Conservation (phyloP, 257 asterid genomes). For the Petunia secreta region DNA sequence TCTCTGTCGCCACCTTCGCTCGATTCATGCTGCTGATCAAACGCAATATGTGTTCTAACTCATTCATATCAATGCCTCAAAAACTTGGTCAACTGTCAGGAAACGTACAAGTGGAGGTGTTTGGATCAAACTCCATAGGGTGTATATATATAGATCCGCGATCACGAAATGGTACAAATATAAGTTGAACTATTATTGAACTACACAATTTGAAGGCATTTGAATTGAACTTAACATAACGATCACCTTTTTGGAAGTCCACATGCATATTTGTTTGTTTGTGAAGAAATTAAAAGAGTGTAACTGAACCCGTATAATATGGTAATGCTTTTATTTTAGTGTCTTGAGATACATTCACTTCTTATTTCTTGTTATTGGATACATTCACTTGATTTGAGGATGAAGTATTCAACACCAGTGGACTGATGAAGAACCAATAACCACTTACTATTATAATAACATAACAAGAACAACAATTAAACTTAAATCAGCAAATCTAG, state of each 20-base stretch:
- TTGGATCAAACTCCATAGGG: too few species aligned
- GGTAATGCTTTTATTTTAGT: background rate
- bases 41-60: too few species aligned
- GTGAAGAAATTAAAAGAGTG: background rate
- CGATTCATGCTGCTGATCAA: too few species aligned
- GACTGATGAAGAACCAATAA: background rate
- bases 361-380: background rate
- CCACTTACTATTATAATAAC: background rate
- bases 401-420: too few species aligned
- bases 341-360: background rate
- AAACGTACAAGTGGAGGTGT: too few species aligned
- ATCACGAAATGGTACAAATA: too few species aligned
- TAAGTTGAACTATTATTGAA: too few species aligned
- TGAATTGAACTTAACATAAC: background rate
- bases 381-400: background rate
- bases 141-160: too few species aligned
- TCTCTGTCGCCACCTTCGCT: too few species aligned
- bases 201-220: background rate
- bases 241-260: conserved; percentile 1
- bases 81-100: too few species aligned
- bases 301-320: background rate
- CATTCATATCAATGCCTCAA: too few species aligned
- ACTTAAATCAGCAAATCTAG: background rate
- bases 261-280: conserved; percentile 19
- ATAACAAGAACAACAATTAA: too few species aligned